These are phyloP conservation scores for Arachis stenosperma DNA, from an alignment of 306 rosid species.

Conservation along the genomic window DNA sequence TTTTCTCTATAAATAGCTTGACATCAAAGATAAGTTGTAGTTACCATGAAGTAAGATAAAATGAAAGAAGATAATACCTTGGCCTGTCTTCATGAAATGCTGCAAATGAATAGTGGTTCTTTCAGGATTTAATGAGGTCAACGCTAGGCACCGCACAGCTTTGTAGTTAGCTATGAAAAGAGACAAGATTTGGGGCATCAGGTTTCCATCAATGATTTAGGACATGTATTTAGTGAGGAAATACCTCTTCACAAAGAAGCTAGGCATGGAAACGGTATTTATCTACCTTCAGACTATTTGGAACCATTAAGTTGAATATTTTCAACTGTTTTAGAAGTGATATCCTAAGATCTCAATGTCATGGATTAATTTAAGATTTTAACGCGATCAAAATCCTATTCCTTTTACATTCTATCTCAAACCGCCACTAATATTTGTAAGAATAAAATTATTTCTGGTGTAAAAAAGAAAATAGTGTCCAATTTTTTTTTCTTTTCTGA, in stretches of 20 bases:
- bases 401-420: slow-evolving; percentile 14
- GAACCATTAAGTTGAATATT: background rate
- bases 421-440: slow-evolving; percentile 15
- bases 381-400: background rate
- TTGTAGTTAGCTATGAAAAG: slow-evolving; percentile 70
- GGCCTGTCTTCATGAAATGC: slow-evolving; percentile 68
- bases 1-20: background rate
- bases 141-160: slow-evolving; percentile 85
- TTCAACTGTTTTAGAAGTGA: slow-evolving; percentile 1
- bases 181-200: slow-evolving; percentile 3
- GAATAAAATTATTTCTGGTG: background rate
- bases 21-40: background rate
- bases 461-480: background rate
- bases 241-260: background rate
- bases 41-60: slow-evolving; percentile 28
- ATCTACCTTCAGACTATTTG: slow-evolving; percentile 22
- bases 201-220: slow-evolving; percentile 22
- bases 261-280: background rate
- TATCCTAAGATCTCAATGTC: slow-evolving; percentile 27
- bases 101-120: slow-evolving; percentile 80
- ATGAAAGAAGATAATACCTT: slow-evolving; percentile 57
- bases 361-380: slow-evolving; percentile 9
- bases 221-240: background rate
- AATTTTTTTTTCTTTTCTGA: background rate
- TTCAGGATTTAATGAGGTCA: slow-evolving; percentile 79